These are phyloP conservation scores for Chrysoporthe austroafricana DNA, from an alignment of 2,329 filamentous ascomycete species.

Conservation along the genomic window DNA sequence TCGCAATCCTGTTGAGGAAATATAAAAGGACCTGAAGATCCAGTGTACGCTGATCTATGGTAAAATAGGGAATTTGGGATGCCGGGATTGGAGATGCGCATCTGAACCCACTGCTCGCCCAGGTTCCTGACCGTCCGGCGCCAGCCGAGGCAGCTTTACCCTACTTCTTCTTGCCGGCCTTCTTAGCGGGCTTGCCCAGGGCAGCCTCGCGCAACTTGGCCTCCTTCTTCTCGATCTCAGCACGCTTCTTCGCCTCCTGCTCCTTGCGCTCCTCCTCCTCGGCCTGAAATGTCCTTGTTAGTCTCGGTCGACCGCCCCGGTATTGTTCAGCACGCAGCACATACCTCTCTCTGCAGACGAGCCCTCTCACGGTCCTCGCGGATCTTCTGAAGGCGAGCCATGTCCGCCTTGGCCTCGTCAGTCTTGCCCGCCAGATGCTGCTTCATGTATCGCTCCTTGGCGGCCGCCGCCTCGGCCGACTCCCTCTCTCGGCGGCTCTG, in stretches of 20 bases:
- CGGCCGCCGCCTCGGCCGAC: slow-evolving; percentile 82
- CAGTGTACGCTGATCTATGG: not conserved
- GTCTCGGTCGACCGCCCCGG: slow-evolving; percentile 19
- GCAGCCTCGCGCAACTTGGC: slow-evolving; percentile 60
- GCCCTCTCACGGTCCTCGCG: slow-evolving; percentile 74
- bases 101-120: not conserved
- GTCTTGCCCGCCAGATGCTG: slow-evolving; percentile 95
- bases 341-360: slow-evolving; percentile 81
- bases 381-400: slow-evolving; percentile 81
- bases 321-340: slow-evolving; percentile 33
- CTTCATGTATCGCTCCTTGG: slow-evolving; percentile 89
- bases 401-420: slow-evolving; percentile 87
- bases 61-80: not conserved
- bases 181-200: slow-evolving; percentile 49
- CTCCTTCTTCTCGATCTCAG: slow-evolving; percentile 59
- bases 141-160: not conserved
- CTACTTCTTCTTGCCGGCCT: slow-evolving; percentile 48
- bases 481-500: slow-evolving; percentile 61
- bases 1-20: not conserved
- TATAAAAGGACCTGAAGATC: not conserved
- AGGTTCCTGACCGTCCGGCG: no score
- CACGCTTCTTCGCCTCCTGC: slow-evolving; percentile 51
- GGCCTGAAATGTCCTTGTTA: slow-evolving; percentile 46
- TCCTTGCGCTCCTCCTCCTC: slow-evolving; percentile 62
- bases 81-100: not conserved